Conservation (phyloP, 352 stramenopile genomes). For the Peronospora belbahrii region DNA sequence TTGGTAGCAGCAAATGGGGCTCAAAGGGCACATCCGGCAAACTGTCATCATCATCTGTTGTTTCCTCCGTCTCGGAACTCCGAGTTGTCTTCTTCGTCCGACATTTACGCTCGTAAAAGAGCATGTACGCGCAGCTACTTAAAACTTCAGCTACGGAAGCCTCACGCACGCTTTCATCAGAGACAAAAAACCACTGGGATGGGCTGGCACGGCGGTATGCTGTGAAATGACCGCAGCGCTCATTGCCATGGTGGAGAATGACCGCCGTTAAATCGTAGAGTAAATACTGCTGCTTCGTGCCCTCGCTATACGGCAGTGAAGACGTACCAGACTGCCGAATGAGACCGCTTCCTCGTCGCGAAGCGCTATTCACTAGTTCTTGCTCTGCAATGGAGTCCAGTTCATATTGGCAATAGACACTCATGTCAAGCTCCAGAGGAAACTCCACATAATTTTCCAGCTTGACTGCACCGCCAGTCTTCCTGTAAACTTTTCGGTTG, state of each 20-base stretch:
- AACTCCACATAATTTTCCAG: constrained; percentile 76
- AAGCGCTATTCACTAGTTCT: constrained; percentile 8
- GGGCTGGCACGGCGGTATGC: constrained; percentile 53
- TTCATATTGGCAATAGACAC: constrained; percentile 61
- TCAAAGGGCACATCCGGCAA: constrained; percentile 47
- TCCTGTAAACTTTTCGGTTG: constrained; percentile 80
- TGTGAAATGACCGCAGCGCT: constrained; percentile 80
- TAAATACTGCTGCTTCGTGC: constrained; percentile 31
- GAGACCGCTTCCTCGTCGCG: constrained; percentile 5
- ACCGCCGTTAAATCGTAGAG: constrained; percentile 73
- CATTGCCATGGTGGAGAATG: constrained; percentile 83
- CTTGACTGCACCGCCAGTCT: constrained; percentile 59
- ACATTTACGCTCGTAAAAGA: constrained; percentile 85
- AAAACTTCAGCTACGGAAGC: constrained; percentile 56
- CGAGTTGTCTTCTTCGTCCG: constrained; percentile 30
- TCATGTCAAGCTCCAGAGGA: constrained; percentile 73
- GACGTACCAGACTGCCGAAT: background rate
- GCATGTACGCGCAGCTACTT: constrained; percentile 78
- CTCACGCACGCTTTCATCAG: constrained; percentile 66
- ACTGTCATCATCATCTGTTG: constrained; percentile 37
- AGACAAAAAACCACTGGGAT: constrained; percentile 82
- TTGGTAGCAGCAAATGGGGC: constrained; percentile 26
- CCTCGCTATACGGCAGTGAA: constrained; percentile 6
- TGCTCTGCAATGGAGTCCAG: constrained; percentile 26
- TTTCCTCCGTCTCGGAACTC: constrained; percentile 29